Evolutionary conservation across 108 stramenopile genomes (phyloP), one percentile per base, ranked within the genome.

Genomic region (Fistulifera pelliculosa): DNA sequence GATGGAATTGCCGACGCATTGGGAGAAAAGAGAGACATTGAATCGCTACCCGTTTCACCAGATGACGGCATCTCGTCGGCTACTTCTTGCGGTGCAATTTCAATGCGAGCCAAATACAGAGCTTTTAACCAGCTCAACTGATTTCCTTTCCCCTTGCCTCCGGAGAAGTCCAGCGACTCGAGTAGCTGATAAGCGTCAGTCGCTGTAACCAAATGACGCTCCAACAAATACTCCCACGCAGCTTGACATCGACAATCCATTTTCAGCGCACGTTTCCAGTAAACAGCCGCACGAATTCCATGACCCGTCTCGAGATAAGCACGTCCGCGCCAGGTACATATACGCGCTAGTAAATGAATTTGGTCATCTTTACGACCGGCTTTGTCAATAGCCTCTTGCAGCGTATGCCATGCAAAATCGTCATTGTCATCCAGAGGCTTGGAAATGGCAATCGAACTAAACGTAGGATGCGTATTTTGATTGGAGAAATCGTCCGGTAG

Each of bases 231-330:
- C 21, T 81, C 76, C 68, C 77, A 71, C 1, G 89, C 84, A 39
- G 75, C 62, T 13, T 81, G 70, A 56, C 81, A 83, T 45, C 62
- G 56, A 8, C 64, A 47, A 71, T 90, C 89, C 16, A 86, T 71
- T 19, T 65, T 49, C 17, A 90, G 52, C 2, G 85, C 78, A 19
- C 72, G 60, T 52, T 68, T 75, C 50, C 80, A 70, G 40, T 71
- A 90, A 0, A 70, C 41, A 10, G 80, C 56, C 12, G 83, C 81
- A 15, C 89, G 71, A 17, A 66, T 60, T 11, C 79, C 77, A 71
- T 90, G 83, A 4, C 80, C 81, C 13, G 76, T 57, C 52, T 77
- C 79, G 28, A 76, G 66, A 52, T 77, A 81, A 31, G 81, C 83
- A 10, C 56, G 63, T 25, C 77, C 89, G 5, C 81, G 61, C 50